Evolutionary conservation across 176 grass and related monocot species (phyloP), one percentile per base, ranked within the genome.

Genomic region (Lolium multiflorum): DNA sequence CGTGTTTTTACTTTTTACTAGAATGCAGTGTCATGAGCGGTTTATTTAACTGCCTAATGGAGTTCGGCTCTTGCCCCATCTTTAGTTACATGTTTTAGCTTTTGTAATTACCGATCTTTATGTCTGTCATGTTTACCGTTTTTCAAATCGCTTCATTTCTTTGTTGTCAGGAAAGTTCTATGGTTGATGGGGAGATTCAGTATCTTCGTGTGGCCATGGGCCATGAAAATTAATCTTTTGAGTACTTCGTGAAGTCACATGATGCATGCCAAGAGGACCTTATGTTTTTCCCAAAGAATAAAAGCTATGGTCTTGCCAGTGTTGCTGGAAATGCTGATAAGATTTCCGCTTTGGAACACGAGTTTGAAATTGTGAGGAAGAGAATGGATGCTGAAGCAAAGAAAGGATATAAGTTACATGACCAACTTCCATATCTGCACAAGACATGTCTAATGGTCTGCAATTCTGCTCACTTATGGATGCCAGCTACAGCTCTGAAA

Each of bases 261-360:
- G 93, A 92, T 91, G 88, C 96, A 78, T 98, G 96, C 85, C 91
- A 95, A 76, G 93, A 98, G 25, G 96, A 98, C 81, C 93, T 98
- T 80, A 92, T 95, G 91, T 93, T 92, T 89, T 98, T 98, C 54
- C 96, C 89, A n/a, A n/a, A n/a, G n/a, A 93, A 81, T 51, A 86
- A 83, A 57, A 93, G 82, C 84, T 95, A 95, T 85, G 93, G 96
- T 80, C 88, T 98, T 76, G 89, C 89, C 49, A 98, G 96, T 72
- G 83, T 98, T 58, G 81, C 96, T 87, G 83, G 82, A 61, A 98
- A 93, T 72, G 85, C 83, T 81, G 96, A 98, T 75, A 98, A 95
- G 71, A 85, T 98, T 70, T 62, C 81, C 25, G 80, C 89, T 74
- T 86, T 95, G 37, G 89, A 92, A 91, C 92, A 95, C 81, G 93